Evolutionary conservation across 371 early-diverging fungal species (phyloP).

Genomic region (Caulochytrium protostelioides): DNA sequence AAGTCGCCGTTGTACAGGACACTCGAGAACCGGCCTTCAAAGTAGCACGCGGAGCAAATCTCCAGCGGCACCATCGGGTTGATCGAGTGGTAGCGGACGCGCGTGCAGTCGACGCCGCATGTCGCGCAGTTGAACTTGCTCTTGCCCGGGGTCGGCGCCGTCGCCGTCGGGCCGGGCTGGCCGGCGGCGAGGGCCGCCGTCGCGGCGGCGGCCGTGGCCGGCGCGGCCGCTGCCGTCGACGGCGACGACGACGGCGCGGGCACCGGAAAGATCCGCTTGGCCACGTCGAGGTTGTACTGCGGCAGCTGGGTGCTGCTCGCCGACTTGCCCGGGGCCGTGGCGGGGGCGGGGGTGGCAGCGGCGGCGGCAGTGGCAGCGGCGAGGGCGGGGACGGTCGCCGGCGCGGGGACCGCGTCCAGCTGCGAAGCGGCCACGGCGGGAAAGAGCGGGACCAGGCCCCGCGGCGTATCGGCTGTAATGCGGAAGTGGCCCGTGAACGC

Average conservation of each 20-base stretch:
- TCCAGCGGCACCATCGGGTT: slow-evolving; percentile 44
- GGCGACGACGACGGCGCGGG: too few species aligned
- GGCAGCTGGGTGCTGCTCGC: too few species aligned
- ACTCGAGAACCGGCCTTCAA: slow-evolving; percentile 82
- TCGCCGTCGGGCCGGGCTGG: slow-evolving; percentile 26
- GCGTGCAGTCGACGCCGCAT: slow-evolving; percentile 72
- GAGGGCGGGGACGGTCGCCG: not conserved
- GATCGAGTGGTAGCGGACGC: slow-evolving; percentile 55
- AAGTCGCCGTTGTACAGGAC: slow-evolving; percentile 69
- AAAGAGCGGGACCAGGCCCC: slow-evolving; percentile 67
- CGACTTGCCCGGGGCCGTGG: too few species aligned
- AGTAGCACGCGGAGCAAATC: slow-evolving; percentile 68
- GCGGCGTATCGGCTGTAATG: slow-evolving; percentile 84
- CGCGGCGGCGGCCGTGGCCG: slow-evolving; percentile 9
- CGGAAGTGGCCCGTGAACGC: slow-evolving; percentile 89
- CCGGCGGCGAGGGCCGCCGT: slow-evolving; percentile 1
- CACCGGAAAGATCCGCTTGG: too few species aligned
- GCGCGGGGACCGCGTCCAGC: not conserved
- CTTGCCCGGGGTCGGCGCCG: slow-evolving; percentile 10
- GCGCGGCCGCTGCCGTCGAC: not conserved
- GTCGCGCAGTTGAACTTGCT: slow-evolving; percentile 49
- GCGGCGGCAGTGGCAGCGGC: slow-evolving; percentile 1
- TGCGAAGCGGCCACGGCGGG: slow-evolving; percentile 23
- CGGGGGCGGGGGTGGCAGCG: not conserved
- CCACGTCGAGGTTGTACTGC: too few species aligned